Conservation (phyloP, 2,329 filamentous ascomycete genomes). For the Calonectria naviculata region DNA sequence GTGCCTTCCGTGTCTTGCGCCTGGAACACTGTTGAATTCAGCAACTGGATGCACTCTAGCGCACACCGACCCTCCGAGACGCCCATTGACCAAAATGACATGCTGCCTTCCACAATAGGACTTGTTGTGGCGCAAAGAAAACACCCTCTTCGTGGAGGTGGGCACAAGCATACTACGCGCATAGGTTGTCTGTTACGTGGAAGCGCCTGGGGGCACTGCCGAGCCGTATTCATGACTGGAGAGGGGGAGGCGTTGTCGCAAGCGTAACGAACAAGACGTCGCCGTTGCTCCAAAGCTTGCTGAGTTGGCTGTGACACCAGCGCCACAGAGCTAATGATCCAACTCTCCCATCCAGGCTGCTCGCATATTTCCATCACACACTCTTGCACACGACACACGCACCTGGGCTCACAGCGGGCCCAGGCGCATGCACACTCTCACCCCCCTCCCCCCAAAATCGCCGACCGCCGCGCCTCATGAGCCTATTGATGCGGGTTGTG, state of each 20-base stretch:
- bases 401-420: background rate
- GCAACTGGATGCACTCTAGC: background rate
- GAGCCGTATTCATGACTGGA: background rate
- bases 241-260: background rate
- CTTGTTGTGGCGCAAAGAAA: conserved; percentile 4
- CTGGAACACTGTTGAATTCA: conserved; percentile 8
- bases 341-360: conserved; percentile 12
- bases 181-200: background rate
- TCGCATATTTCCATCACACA: conserved; percentile 22
- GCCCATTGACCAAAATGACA: background rate
- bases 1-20: conserved; percentile 9
- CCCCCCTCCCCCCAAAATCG: too few species aligned
- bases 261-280: background rate
- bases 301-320: conserved; percentile 41
- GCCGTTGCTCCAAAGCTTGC: conserved; percentile 25
- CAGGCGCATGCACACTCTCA: background rate
- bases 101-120: background rate
- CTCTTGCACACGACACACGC: conserved; percentile 10
- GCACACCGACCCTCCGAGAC: background rate
- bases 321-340: conserved; percentile 25
- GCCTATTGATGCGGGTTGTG: conserved; percentile 14
- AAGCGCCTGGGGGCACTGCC: background rate
- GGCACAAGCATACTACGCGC: background rate
- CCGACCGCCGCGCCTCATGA: conserved; percentile 17
- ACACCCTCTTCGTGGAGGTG: background rate